These are phyloP conservation scores for Penicillium sp. DNA, from an alignment of 2,329 filamentous ascomycete species.

Conservation along the genomic window DNA sequence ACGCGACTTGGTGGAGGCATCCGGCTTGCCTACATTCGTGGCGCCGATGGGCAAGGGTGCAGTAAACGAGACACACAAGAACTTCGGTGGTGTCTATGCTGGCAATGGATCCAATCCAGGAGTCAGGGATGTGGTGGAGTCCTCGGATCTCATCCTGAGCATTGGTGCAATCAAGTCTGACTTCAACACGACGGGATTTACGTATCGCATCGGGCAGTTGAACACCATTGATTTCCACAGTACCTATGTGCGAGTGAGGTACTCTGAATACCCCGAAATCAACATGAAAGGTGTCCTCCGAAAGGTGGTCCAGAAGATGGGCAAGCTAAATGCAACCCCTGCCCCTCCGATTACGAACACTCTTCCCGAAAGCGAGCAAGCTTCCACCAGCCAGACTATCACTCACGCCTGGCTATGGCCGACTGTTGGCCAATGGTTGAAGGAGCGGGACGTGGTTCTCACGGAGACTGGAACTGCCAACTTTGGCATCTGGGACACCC, in stretches of 20 bases:
- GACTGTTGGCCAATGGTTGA: constrained; percentile 68
- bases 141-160: constrained; percentile 43
- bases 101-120: constrained; percentile 67
- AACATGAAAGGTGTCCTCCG: constrained; percentile 76
- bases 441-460: constrained; percentile 70
- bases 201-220: constrained; percentile 73
- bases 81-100: constrained; percentile 80
- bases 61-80: constrained; percentile 70
- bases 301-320: constrained; percentile 62
- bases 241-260: constrained; percentile 68
- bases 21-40: constrained; percentile 76
- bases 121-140: constrained; percentile 41
- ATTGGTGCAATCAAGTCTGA: constrained; percentile 48
- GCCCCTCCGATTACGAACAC: constrained; percentile 58
- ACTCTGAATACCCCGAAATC: constrained; percentile 74
- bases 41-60: constrained; percentile 87
- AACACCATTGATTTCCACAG: constrained; percentile 83
- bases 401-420: constrained; percentile 67
- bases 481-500: constrained; percentile 83
- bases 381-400: constrained; percentile 40
- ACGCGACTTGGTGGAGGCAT: constrained; percentile 68
- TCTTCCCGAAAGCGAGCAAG: constrained; percentile 37
- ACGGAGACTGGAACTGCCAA: constrained; percentile 87
- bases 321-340: constrained; percentile 55
- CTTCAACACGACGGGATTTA: constrained; percentile 66